Percentiles rank a stretch among this genome's conserved stretches.
Evolutionary conservation across 2,329 filamentous ascomycete species (phyloP).

Genomic region (Colletotrichum sp.): DNA sequence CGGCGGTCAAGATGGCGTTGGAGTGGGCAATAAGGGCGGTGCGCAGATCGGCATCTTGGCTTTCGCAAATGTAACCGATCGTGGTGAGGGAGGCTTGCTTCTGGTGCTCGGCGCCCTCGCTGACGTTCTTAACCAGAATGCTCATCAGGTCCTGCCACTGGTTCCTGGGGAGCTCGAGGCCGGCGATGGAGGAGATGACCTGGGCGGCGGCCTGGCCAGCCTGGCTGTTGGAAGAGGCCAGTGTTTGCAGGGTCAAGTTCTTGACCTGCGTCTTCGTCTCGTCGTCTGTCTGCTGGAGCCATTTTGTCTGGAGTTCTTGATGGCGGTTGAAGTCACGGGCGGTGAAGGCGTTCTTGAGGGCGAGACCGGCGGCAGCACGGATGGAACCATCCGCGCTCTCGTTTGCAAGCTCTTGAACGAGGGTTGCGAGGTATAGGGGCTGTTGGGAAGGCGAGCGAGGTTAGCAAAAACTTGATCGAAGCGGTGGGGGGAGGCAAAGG

Average conservation of each 20-base stretch:
- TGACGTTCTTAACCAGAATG: conserved; percentile 89
- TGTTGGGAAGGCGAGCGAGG: conserved; percentile 42
- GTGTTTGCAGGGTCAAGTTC: conserved; percentile 85
- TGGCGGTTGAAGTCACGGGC: conserved; percentile 88
- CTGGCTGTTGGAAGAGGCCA: conserved; percentile 78
- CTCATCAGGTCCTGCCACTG: conserved; percentile 95
- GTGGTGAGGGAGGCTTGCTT: conserved; percentile 94
- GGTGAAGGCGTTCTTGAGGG: conserved; percentile 97
- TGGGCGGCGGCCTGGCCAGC: conserved; percentile 91
- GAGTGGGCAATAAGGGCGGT: conserved; percentile 84
- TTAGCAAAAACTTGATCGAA: conserved; percentile 26
- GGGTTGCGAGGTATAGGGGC: conserved; percentile 90
- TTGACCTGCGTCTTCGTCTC: conserved; percentile 89
- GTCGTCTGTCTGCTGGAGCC: conserved; percentile 82
- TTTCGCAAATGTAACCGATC: conserved; percentile 99
- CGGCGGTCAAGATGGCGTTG: conserved; percentile 96
- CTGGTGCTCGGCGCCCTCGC: conserved; percentile 81
- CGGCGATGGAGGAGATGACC: conserved; percentile 92
- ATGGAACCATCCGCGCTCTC: conserved; percentile 83
- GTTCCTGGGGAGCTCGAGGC: conserved; percentile 90
- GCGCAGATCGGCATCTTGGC: conserved; percentile 85
- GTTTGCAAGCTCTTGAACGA: conserved; percentile 94
- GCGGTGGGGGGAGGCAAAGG: conserved; percentile 6
- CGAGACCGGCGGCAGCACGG: conserved; percentile 92
- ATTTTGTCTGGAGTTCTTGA: conserved; percentile 91